A percentile compares a stretch with the other conserved stretches of the same genome.
Conservation (phyloP, 768 basidiomycete genomes). For the Boletus tylopilopsis region DNA sequence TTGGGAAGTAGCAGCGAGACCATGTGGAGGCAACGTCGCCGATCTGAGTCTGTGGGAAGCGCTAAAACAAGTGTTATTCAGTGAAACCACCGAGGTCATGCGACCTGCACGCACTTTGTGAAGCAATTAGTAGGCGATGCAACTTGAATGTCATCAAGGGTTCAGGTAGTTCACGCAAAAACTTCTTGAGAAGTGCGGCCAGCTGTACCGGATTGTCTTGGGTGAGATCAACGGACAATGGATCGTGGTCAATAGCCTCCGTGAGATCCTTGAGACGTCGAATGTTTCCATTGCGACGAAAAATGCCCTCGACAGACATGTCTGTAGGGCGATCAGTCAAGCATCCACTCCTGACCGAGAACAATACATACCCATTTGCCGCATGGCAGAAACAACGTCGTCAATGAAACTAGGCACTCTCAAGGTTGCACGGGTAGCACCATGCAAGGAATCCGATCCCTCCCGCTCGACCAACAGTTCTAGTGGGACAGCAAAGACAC, state of each 20-base stretch:
- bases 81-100: constrained; percentile 3
- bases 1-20: constrained; percentile 85
- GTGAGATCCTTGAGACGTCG: constrained; percentile 86
- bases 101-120: constrained; percentile 64
- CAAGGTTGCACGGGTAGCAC: constrained; percentile 79
- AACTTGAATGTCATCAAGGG: constrained; percentile 94
- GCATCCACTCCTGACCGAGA: background rate
- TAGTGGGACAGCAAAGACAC: constrained; percentile 90
- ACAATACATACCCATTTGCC: constrained; percentile 84
- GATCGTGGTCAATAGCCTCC: constrained; percentile 93
- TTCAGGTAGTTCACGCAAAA: constrained; percentile 93
- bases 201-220: constrained; percentile 97
- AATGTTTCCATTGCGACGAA: constrained; percentile 98
- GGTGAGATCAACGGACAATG: constrained; percentile 84
- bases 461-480: constrained; percentile 92
- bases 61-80: constrained; percentile 38
- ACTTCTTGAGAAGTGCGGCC: constrained; percentile 95
- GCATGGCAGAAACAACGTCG: constrained; percentile 97
- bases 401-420: constrained; percentile 97
- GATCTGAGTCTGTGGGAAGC: constrained; percentile 71
- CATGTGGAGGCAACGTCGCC: constrained; percentile 80
- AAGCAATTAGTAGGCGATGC: constrained; percentile 82
- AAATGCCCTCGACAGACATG: constrained; percentile 99
- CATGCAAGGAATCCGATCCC: constrained; percentile 92
- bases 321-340: constrained; percentile 46